Evolutionary conservation across 345 rosid genomes (phyloP), one percentile per base, ranked within the genome.

Genomic region (Gynandropsis gynandra): DNA sequence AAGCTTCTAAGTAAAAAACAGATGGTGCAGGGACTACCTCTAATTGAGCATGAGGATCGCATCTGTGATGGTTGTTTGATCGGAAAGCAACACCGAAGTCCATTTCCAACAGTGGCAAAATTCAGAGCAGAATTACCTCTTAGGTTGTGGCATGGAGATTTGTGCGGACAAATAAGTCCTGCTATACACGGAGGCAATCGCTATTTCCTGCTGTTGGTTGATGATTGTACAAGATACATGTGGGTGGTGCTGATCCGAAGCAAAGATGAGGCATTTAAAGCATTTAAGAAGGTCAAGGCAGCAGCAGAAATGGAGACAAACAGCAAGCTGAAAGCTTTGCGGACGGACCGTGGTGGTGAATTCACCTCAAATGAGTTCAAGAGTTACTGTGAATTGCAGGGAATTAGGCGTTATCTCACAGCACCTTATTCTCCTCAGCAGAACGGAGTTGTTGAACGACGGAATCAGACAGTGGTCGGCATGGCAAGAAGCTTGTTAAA

Each of bases 381-480:
- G n/a, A n/a, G n/a, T n/a, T n/a, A n/a, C n/a, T n/a, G n/a, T n/a
- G n/a, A n/a, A n/a, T n/a, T n/a, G n/a, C n/a, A n/a, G n/a, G 13
- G 6, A 9, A 43, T 10, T 8, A 10, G 15, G 6, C 5, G 20
- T 9, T 4, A 43, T 9, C 18, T 16, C 7, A 9, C 20, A 4
- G 47, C 47, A 10, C 47, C 47, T 10, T 43, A 43, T 15, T 9
- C 20, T 43, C 47, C 47, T 9, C 6, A 43, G 20, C 47, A 43
- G 7, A 43, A 9, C 47, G 18, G 47, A 2, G 7, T 43, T 16
- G 8, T 15, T 10, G 47, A 43, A 10, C 47, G 47, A 4, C 13
- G 4, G 10, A 43, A 43, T 43, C 47, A 43, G 20, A 43, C 20
- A 16, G 47, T 43, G 20, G 47, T 43, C 6, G 47, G 6, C 6